Percentiles rank a stretch among this genome's conserved stretches.
Evolutionary conservation across 306 rosid genomes (phyloP).

Genomic region (Cucurbita moschata): DNA sequence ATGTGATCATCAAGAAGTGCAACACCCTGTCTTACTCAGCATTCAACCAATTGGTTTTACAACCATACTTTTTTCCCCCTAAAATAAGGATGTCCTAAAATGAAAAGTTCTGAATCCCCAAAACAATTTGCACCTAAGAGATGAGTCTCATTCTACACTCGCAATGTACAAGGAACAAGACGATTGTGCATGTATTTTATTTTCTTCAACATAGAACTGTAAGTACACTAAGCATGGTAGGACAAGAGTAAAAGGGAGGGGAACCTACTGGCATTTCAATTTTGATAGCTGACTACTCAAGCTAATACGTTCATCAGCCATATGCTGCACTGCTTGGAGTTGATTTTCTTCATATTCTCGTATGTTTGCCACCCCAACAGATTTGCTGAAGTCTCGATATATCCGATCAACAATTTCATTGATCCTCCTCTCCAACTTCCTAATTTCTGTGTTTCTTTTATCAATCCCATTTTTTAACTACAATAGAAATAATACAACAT

Average conservation of each 20-base stretch:
- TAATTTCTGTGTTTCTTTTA: conserved; percentile 53
- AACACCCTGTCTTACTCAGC: neutral
- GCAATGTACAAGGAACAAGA: neutral
- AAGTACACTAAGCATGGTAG: neutral
- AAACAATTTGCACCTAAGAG: neutral
- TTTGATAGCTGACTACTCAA: conserved; percentile 86
- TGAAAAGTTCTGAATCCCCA: neutral
- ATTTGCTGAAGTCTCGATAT: conserved; percentile 70
- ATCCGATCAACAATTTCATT: conserved; percentile 81
- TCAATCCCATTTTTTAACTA: conserved; percentile 50
- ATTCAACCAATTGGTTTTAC: neutral
- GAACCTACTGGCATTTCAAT: conserved; percentile 77
- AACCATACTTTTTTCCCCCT: neutral
- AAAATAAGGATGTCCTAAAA: neutral
- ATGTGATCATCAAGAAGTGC: neutral
- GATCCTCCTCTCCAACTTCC: conserved; percentile 67
- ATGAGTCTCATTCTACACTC: neutral
- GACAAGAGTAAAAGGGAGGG: conserved; percentile 6
- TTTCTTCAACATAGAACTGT: neutral
- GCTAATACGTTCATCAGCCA: conserved; percentile 89
- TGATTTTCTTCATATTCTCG: conserved; percentile 97
- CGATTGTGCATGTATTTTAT: neutral
- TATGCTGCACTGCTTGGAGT: conserved; percentile 63
- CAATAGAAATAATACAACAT: neutral
- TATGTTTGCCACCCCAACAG: conserved; percentile 93